Evolutionary conservation across 306 rosid species (phyloP).

Genomic region (Dalbergia cochinchinensis): DNA sequence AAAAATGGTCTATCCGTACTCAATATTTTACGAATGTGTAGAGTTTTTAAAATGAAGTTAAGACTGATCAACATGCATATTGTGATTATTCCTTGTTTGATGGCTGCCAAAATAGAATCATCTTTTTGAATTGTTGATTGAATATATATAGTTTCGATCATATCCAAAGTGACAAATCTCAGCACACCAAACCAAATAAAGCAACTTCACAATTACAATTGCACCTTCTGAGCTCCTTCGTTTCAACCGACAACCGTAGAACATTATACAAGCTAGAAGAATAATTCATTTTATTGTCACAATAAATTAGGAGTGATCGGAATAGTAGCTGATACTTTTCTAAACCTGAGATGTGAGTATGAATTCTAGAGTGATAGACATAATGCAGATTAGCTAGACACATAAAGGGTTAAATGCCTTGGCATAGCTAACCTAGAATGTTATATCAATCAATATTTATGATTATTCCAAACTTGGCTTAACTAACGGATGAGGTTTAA

Average conservation of each 20-base stretch:
- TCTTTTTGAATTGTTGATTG: constrained; percentile 32
- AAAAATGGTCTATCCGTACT: too few relatives aligned
- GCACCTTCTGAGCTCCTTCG: constrained; percentile 50
- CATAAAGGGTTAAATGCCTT: background rate
- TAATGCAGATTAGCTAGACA: background rate
- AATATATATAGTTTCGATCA: constrained; percentile 10
- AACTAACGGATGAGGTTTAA: too few relatives aligned
- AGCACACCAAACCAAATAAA: constrained; percentile 30
- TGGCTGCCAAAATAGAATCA: constrained; percentile 48
- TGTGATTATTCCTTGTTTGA: constrained; percentile 22
- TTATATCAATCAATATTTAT: too few relatives aligned
- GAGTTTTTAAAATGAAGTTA: too few relatives aligned
- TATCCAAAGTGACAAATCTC: constrained; percentile 27
- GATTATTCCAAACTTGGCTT: too few relatives aligned
- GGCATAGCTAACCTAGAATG: too few relatives aligned
- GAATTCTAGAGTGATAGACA: constrained; percentile 14
- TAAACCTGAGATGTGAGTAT: background rate
- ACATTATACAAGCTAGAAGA: background rate
- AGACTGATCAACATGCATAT: background rate
- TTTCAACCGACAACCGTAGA: constrained; percentile 17
- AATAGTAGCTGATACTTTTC: constrained; percentile 24
- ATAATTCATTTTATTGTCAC: background rate
- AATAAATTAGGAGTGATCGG: constrained; percentile 1
- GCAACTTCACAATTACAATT: background rate
- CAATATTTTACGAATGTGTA: too few relatives aligned